Evolutionary conservation across 129 eudicot genomes (phyloP).

Genomic region (Kitagawia praeruptora): DNA sequence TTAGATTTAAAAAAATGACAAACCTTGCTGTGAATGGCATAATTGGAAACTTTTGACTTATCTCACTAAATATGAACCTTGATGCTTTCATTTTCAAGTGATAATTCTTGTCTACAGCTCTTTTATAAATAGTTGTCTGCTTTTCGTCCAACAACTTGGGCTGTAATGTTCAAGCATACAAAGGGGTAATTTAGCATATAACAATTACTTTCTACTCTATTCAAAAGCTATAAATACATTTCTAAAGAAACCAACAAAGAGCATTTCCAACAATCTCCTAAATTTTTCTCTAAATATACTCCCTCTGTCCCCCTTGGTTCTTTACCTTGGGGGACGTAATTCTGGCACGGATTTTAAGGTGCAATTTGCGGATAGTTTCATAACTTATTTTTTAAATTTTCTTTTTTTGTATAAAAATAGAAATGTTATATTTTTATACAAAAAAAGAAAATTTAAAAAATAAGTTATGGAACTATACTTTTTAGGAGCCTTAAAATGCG

Average conservation of each 20-base stretch:
- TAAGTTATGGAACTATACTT: no score
- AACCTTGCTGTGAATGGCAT: constrained; percentile 95
- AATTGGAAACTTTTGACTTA: constrained; percentile 77
- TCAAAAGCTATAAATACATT: background rate
- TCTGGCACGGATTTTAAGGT: no score
- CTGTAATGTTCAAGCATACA: constrained; percentile 25
- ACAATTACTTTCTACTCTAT: background rate
- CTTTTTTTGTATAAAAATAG: no score
- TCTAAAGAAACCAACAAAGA: background rate
- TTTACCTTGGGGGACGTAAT: no score
- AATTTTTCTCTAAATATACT: no score
- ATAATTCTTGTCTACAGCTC: constrained; percentile 88
- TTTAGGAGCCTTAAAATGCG: no score
- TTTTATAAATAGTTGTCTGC: constrained; percentile 80
- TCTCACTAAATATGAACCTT: constrained; percentile 83
- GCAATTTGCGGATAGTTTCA: no score
- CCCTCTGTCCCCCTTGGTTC: no score
- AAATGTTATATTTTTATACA: no score
- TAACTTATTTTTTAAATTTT: no score
- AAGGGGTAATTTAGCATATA: background rate
- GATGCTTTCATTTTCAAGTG: constrained; percentile 95
- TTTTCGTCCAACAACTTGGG: constrained; percentile 88
- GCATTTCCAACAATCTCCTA: no score
- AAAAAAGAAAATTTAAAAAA: no score
- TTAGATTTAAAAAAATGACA: background rate